These are phyloP conservation scores for Lentinula sp. DNA, from an alignment of 768 basidiomycete genomes.

Conservation along the genomic window DNA sequence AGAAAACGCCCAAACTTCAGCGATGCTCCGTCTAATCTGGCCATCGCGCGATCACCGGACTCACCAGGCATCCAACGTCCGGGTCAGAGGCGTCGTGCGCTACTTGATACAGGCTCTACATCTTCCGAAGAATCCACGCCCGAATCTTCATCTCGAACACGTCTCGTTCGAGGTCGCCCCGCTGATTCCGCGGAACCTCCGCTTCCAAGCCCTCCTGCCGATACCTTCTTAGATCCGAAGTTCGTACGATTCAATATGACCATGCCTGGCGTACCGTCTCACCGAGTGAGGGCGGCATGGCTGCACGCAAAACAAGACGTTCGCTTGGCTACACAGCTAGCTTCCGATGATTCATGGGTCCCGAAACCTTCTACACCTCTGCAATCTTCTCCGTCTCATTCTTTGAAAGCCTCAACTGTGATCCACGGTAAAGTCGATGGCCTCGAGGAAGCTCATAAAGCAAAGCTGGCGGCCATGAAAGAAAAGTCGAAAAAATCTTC, in stretches of 20 bases:
- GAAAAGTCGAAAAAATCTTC: slow-evolving; percentile 81
- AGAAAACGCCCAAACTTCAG: slow-evolving; percentile 66
- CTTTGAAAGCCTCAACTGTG: slow-evolving; percentile 18
- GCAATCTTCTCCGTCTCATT: slow-evolving; percentile 19
- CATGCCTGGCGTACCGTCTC: slow-evolving; percentile 43
- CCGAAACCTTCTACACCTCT: slow-evolving; percentile 16
- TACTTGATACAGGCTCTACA: slow-evolving; percentile 38
- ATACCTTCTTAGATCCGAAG: slow-evolving; percentile 23
- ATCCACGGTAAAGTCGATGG: slow-evolving; percentile 61
- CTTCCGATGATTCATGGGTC: slow-evolving; percentile 54
- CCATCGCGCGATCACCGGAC: slow-evolving; percentile 37
- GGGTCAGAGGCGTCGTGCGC: slow-evolving; percentile 41
- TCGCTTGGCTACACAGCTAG: slow-evolving; percentile 50
- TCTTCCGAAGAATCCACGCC: slow-evolving; percentile 70
- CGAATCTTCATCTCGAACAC: slow-evolving; percentile 37
- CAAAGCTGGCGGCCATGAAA: slow-evolving; percentile 54
- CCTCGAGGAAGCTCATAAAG: slow-evolving; percentile 67
- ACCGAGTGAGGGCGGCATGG: slow-evolving; percentile 63
- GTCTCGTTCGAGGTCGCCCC: slow-evolving; percentile 45
- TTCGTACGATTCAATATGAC: slow-evolving; percentile 61
- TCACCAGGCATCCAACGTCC: slow-evolving; percentile 57
- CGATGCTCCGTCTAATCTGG: slow-evolving; percentile 28
- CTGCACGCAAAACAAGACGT: slow-evolving; percentile 52
- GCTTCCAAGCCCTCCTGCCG: slow-evolving; percentile 18
- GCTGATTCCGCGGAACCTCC: slow-evolving; percentile 16